Conservation (phyloP, 164 flowering plant genomes). For the Kingdonia uniflora region DNA sequence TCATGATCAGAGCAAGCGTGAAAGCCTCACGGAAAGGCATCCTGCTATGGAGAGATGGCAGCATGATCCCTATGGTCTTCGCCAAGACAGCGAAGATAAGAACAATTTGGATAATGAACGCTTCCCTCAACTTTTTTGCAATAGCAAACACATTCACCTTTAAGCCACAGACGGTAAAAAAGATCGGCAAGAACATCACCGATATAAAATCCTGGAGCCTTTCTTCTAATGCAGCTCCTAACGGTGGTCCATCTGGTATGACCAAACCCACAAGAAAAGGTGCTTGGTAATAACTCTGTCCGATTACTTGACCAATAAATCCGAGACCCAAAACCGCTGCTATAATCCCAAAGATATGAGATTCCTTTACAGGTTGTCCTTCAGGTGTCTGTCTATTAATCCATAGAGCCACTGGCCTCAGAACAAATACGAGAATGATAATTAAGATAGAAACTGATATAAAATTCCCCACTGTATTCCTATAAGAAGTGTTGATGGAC, state of each 20-base stretch:
- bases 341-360: conserved; percentile 25
- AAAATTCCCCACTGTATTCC: too few relatives aligned
- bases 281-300: conserved; percentile 37
- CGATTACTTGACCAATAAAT: conserved; percentile 35
- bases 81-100: conserved; percentile 12
- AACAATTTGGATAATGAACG: conserved; percentile 21
- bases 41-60: conserved; percentile 19
- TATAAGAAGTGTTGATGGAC: too few relatives aligned
- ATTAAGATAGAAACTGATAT: too few relatives aligned
- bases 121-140: conserved; percentile 10
- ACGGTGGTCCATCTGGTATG: conserved; percentile 70
- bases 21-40: conserved; percentile 40
- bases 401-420: conserved; percentile 27
- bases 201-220: conserved; percentile 34
- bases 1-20: conserved; percentile 36
- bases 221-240: conserved; percentile 49
- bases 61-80: conserved; percentile 24
- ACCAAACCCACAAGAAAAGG: conserved; percentile 52
- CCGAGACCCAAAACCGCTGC: conserved; percentile 26
- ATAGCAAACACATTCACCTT: conserved; percentile 26
- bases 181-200: conserved; percentile 43
- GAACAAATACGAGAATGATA: conserved; percentile 1
- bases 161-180: conserved; percentile 34
- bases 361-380: conserved; percentile 37
- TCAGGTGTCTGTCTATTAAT: conserved; percentile 34